Evolutionary conservation across 2,329 filamentous ascomycete species (phyloP).

Genomic region (Fusarium gaditjirri): DNA sequence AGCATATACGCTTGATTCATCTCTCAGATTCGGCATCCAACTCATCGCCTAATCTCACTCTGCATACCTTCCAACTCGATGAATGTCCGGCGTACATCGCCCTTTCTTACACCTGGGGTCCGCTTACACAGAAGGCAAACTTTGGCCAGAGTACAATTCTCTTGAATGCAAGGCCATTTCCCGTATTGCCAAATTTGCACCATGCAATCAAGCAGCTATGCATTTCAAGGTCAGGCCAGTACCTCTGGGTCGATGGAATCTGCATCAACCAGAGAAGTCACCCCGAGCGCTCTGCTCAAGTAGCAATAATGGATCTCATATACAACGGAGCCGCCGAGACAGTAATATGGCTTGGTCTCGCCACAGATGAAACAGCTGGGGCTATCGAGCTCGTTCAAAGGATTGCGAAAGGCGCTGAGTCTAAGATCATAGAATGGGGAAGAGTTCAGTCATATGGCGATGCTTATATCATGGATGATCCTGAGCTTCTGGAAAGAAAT

Average conservation of each 20-base stretch:
- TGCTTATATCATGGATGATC: conserved; percentile 33
- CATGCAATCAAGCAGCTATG: not conserved
- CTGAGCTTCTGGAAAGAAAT: conserved; percentile 18
- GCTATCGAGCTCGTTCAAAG: not conserved
- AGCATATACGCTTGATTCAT: not conserved
- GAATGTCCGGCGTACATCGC: not conserved
- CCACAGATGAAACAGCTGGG: not conserved
- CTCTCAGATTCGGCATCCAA: not conserved
- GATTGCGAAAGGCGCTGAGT: not conserved
- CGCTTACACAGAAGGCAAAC: not conserved
- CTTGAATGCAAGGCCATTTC: not conserved
- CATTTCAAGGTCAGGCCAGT: not conserved
- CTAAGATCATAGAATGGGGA: conserved; percentile 28
- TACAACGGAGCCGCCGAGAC: not conserved
- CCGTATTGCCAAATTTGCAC: not conserved
- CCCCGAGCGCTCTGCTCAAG: not conserved
- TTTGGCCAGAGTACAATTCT: not conserved
- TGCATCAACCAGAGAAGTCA: not conserved
- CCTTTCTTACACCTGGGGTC: not conserved
- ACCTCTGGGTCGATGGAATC: not conserved
- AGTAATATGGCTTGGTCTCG: not conserved
- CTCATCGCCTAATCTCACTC: not conserved
- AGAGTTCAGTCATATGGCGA: conserved; percentile 23
- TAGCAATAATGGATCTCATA: not conserved
- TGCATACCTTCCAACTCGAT: not conserved